phyloP scores from a whole-genome alignment of 768 basidiomycete genomes.

The Candolleomyces eurysporus region DNA sequence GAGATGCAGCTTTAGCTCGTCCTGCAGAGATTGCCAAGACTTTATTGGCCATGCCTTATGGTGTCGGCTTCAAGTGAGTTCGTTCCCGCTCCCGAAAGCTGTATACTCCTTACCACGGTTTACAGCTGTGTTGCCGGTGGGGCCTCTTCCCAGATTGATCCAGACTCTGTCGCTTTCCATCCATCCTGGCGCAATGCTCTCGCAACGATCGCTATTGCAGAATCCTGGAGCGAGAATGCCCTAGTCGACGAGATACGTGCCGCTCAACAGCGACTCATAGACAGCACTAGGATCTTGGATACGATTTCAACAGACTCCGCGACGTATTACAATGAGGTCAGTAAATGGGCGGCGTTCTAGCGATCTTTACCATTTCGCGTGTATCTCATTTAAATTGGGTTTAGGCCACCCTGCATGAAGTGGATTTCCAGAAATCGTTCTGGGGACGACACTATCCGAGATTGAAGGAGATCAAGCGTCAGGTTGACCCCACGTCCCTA shows the following conservation, averaged over 20 bases:
- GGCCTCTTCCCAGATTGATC: slow-evolving; percentile 33
- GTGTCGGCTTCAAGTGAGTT: slow-evolving; percentile 21
- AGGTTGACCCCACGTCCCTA: slow-evolving; percentile 42
- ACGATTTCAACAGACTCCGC: slow-evolving; percentile 32
- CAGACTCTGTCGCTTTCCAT: slow-evolving; percentile 40
- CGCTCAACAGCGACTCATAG: slow-evolving; percentile 15
- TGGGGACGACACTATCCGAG: slow-evolving; percentile 43
- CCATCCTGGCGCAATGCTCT: slow-evolving; percentile 48
- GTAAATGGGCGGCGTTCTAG: slow-evolving; percentile 4
- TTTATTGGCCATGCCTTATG: slow-evolving; percentile 16
- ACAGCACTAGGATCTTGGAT: slow-evolving; percentile 20
- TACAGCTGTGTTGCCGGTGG: slow-evolving; percentile 44
- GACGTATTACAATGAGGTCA: slow-evolving; percentile 50
- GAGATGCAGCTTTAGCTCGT: slow-evolving; percentile 16
- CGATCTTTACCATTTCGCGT: neutral
- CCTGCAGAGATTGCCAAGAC: slow-evolving; percentile 21
- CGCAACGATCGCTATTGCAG: slow-evolving; percentile 23
- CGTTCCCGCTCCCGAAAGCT: neutral
- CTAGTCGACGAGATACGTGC: slow-evolving; percentile 17
- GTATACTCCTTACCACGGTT: neutral
- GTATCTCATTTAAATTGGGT: neutral
- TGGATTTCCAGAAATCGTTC: slow-evolving; percentile 39
- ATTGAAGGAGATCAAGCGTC: slow-evolving; percentile 40
- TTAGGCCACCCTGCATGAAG: slow-evolving; percentile 44
- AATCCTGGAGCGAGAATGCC: slow-evolving; percentile 28